Conservation (phyloP, 1,139 yeast genomes). For the Taiozyma sp. region DNA sequence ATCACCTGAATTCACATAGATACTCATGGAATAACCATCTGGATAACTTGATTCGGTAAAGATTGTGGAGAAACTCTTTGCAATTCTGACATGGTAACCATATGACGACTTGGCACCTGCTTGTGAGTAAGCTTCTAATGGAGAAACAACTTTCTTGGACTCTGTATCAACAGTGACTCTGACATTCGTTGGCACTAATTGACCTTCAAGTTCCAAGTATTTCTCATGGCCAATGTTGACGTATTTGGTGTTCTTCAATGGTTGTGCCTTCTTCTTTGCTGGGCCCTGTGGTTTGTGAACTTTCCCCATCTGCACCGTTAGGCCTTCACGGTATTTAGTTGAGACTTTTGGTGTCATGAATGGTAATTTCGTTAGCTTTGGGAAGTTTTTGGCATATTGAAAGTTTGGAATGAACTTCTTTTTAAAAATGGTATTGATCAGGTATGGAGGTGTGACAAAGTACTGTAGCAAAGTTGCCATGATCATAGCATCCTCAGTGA, state of each 20-base stretch:
- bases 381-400: conserved; percentile 62
- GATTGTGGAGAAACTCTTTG: conserved; percentile 51
- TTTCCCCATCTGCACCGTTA: conserved; percentile 56
- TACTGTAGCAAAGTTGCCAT: conserved; percentile 72
- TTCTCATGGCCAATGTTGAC: conserved; percentile 67
- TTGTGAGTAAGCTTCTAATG: conserved; percentile 62
- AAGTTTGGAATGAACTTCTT: conserved; percentile 40
- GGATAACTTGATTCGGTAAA: conserved; percentile 66
- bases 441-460: conserved; percentile 83
- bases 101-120: conserved; percentile 55
- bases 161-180: conserved; percentile 75
- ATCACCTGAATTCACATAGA: conserved; percentile 65
- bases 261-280: conserved; percentile 41
- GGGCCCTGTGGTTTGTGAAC: conserved; percentile 31
- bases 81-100: conserved; percentile 74
- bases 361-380: conserved; percentile 68
- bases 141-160: conserved; percentile 60
- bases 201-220: conserved; percentile 50
- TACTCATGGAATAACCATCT: conserved; percentile 65
- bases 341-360: conserved; percentile 46
- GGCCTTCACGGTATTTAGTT: conserved; percentile 51
- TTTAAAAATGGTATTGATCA: conserved; percentile 59
- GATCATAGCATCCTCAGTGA: conserved; percentile 39
- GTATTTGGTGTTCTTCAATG: conserved; percentile 56
- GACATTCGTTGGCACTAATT: conserved; percentile 69